These are phyloP conservation scores for Iris macrosiphon DNA, from an alignment of 106 monocot genomes.

Conservation along the genomic window DNA sequence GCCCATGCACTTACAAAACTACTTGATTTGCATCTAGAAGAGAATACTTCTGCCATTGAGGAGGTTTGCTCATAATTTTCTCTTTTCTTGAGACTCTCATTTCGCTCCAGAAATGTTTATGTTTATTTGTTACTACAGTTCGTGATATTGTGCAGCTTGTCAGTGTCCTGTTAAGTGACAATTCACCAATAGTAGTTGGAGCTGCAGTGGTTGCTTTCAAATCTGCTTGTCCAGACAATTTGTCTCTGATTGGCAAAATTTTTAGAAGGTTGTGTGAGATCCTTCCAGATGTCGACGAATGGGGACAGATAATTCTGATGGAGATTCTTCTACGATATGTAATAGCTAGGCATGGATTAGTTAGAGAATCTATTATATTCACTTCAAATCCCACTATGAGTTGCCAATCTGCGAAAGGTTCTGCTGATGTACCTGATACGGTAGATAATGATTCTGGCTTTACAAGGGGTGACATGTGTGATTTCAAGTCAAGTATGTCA, in stretches of 20 bases:
- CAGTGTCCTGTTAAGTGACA: slow-evolving; percentile 58
- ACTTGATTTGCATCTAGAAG: slow-evolving; percentile 66
- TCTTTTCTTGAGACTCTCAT: background rate
- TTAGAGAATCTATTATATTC: slow-evolving; percentile 59
- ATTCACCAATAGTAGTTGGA: slow-evolving; percentile 79
- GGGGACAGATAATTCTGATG: slow-evolving; percentile 85
- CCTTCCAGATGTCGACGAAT: slow-evolving; percentile 92
- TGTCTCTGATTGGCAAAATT: slow-evolving; percentile 49
- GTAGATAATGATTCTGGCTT: slow-evolving; percentile 2
- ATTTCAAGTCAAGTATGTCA: slow-evolving; percentile 16
- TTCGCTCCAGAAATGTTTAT: background rate
- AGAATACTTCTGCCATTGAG: slow-evolving; percentile 54
- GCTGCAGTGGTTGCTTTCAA: slow-evolving; percentile 86
- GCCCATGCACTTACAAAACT: slow-evolving; percentile 86
- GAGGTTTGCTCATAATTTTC: slow-evolving; percentile 38
- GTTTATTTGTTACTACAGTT: background rate
- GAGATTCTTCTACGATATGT: slow-evolving; percentile 82
- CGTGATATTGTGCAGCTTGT: slow-evolving; percentile 56
- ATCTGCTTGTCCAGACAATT: slow-evolving; percentile 62
- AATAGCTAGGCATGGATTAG: slow-evolving; percentile 82
- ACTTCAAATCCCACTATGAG: slow-evolving; percentile 7
- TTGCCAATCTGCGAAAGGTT: slow-evolving; percentile 13
- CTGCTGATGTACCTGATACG: background rate
- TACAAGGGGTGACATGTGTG: slow-evolving; percentile 4
- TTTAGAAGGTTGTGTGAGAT: slow-evolving; percentile 82